These are phyloP conservation scores for Xylaria cubensis DNA, from an alignment of 495 filamentous ascomycete genomes.

Conservation along the genomic window DNA sequence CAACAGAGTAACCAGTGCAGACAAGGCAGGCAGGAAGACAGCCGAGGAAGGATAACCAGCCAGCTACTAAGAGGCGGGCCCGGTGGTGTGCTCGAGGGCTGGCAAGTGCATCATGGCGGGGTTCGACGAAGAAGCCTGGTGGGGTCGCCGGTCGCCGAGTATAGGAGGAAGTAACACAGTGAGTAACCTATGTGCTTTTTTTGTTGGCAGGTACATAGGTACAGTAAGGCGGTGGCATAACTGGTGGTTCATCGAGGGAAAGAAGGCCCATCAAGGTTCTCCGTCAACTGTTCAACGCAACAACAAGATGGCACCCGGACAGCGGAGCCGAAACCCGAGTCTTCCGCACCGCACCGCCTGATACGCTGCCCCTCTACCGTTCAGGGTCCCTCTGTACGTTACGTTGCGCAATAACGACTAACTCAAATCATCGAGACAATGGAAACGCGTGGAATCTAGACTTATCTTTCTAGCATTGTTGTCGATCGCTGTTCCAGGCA, in stretches of 20 bases:
- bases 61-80: not conserved
- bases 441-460: not conserved
- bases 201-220: not conserved
- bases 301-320: not conserved
- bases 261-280: constrained; percentile 11
- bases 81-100: constrained; percentile 14
- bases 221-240: not conserved
- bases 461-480: not conserved
- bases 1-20: no score
- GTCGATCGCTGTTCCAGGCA: not conserved
- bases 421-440: constrained; percentile 1
- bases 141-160: constrained; percentile 4
- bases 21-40: not conserved
- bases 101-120: constrained; percentile 16
- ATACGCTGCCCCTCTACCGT: not conserved
- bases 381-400: not conserved
- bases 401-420: not conserved
- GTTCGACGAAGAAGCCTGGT: not conserved
- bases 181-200: not conserved
- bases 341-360: not conserved
- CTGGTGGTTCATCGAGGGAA: not conserved
- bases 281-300: not conserved
- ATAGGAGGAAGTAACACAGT: not conserved
- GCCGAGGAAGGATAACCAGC: not conserved
- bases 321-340: constrained; percentile 4